phyloP scores from a whole-genome alignment of 2,329 filamentous ascomycete genomes.

The Cladosporium oxysporum region DNA sequence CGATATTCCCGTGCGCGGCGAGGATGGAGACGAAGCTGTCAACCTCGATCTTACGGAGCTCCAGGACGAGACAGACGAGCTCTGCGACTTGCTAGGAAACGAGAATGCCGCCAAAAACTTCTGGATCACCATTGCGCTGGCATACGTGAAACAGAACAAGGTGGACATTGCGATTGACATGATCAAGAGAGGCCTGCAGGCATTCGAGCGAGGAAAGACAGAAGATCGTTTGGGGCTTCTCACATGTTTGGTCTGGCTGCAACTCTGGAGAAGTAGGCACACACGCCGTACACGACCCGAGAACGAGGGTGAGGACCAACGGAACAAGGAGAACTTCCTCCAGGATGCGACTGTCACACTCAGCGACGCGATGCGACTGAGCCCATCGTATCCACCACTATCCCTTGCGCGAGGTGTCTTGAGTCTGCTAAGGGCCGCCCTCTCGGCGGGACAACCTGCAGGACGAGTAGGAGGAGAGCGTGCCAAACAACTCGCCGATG shows the following conservation, averaged over 20 bases:
- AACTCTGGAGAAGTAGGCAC: constrained; percentile 83
- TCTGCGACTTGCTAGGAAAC: constrained; percentile 92
- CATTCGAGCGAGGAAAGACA: constrained; percentile 63
- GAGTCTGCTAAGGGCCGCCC: constrained; percentile 81
- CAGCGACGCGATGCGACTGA: constrained; percentile 94
- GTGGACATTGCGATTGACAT: constrained; percentile 78
- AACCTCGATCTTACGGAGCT: constrained; percentile 92
- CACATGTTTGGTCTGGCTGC: constrained; percentile 85
- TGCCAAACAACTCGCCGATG: constrained; percentile 44
- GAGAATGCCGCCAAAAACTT: constrained; percentile 88
- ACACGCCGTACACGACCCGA: constrained; percentile 67
- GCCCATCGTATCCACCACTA: constrained; percentile 86
- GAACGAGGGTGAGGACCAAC: constrained; percentile 66
- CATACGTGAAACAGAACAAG: constrained; percentile 94
- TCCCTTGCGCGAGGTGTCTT: constrained; percentile 90
- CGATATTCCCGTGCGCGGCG: constrained; percentile 64
- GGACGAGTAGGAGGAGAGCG: constrained; percentile 12
- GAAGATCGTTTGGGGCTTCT: constrained; percentile 85
- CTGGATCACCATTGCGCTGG: constrained; percentile 97
- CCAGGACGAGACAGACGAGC: constrained; percentile 85
- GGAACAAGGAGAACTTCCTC: constrained; percentile 91
- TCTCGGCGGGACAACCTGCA: constrained; percentile 40
- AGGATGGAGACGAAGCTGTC: constrained; percentile 69
- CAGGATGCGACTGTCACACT: constrained; percentile 86
- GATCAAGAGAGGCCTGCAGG: constrained; percentile 70